Evolutionary conservation across 305 asterid genomes (phyloP), one percentile per base, ranked within the genome.

Genomic region (Fraxinus velutina): DNA sequence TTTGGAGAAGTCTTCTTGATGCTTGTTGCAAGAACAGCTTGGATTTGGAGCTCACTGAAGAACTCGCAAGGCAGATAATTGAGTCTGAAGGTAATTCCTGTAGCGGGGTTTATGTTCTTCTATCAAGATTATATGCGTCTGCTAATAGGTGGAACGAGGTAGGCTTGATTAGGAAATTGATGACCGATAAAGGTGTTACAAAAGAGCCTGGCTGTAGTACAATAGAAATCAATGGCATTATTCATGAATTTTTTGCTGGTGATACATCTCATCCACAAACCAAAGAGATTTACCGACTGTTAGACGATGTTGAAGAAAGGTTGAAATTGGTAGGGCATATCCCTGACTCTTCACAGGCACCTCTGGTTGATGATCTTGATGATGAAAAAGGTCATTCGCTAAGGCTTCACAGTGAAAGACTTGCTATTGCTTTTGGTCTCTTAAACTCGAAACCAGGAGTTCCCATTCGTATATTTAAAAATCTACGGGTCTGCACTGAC

Each of bases 181-280:
- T 93, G 97, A 79, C 80, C 0, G 93, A 91, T 7, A 90, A 89
- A 77, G 97, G 97, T 1, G 81, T 93, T 30, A 79, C 73, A 42
- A 92, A 93, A 84, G 92, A 90, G 75, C 98, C 97, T 0, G 98
- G 98, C 1, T 93, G 98, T 60, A 92, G 93, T 82, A 79, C 88
- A 30, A 86, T 91, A 2, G 98, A 92, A 83, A 85, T 92, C 36
- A 85, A 88, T 79, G 94, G 98, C n/a, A 13, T 81, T 30, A 81
- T 83, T 55, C 94, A 92, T 71, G 97, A 93, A 52, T 93, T 94
- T 72, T 90, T 91, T 4, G 93, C 97, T 22, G 98, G 98, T 24
- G 96, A 94, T 62, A 82, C 91, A 17, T 85, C 90, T 81, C 97
- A 93, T 90, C 91, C 94, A 30, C 83, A 74, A 33, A 87, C 86